A percentile compares a stretch with the other conserved stretches of the same genome.
These are phyloP conservation scores for Anacardium occidentale DNA, from an alignment of 345 rosid genomes.

Conservation along the genomic window DNA sequence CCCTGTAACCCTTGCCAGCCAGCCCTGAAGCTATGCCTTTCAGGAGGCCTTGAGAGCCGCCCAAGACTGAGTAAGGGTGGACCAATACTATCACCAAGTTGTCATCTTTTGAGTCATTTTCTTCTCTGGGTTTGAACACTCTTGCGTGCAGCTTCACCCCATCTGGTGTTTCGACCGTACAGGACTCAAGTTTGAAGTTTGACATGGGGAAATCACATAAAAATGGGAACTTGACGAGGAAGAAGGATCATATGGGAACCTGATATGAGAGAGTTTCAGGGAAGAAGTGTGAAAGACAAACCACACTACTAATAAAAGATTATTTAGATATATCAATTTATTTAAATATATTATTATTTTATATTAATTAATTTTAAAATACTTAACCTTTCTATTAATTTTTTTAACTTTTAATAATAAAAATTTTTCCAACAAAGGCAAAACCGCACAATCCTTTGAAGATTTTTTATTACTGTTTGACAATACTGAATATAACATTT, in stretches of 20 bases:
- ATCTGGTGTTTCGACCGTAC: constrained; percentile 49
- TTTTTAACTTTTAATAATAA: too few relatives aligned
- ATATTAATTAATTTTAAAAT: too few relatives aligned
- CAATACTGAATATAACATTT: too few relatives aligned
- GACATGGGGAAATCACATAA: constrained; percentile 32
- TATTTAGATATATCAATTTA: too few relatives aligned
- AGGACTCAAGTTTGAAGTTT: constrained; percentile 41
- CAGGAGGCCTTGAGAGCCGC: constrained; percentile 77
- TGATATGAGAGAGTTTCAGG: too few relatives aligned
- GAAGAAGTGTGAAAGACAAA: too few relatives aligned
- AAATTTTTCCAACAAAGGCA: too few relatives aligned
- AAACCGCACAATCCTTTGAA: too few relatives aligned
- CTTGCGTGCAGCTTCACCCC: constrained; percentile 54
- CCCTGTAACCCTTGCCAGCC: constrained; percentile 52
- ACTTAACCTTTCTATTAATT: too few relatives aligned
- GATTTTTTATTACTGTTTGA: too few relatives aligned
- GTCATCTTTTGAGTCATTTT: constrained; percentile 23
- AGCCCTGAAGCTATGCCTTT: constrained; percentile 71
- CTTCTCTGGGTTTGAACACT: constrained; percentile 56
- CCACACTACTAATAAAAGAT: too few relatives aligned
- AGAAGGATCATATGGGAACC: background rate
- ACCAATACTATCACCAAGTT: constrained; percentile 67
- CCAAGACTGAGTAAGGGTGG: constrained; percentile 82
- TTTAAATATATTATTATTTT: too few relatives aligned
- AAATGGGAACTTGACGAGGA: background rate